phyloP scores from a whole-genome alignment of 768 basidiomycete species.

The Lactarius sp. region DNA sequence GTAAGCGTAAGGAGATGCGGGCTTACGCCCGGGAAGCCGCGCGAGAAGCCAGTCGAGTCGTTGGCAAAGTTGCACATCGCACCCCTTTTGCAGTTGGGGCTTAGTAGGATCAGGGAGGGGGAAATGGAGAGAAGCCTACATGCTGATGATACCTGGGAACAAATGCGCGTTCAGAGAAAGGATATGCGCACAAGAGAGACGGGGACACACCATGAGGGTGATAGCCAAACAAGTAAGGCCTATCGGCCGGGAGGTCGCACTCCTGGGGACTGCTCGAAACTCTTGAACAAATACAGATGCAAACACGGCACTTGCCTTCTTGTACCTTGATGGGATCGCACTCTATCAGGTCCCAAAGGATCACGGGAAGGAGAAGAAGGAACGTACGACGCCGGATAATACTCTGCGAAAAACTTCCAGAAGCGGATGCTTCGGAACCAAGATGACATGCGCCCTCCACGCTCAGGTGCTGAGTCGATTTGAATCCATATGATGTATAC shows the following conservation, averaged over 20 bases:
- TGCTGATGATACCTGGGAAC: conserved; percentile 85
- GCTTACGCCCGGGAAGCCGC: conserved; percentile 82
- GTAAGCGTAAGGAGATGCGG: conserved; percentile 90
- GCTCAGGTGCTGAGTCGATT: conserved; percentile 72
- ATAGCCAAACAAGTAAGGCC: conserved; percentile 96
- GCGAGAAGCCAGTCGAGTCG: conserved; percentile 93
- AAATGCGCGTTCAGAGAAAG: not conserved
- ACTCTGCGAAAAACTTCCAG: conserved; percentile 90
- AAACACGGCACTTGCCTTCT: conserved; percentile 36
- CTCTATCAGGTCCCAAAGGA: not conserved
- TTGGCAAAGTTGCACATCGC: conserved; percentile 95
- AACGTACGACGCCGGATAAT: conserved; percentile 85
- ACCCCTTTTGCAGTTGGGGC: conserved; percentile 50
- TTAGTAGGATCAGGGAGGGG: not conserved
- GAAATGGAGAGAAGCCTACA: conserved; percentile 48
- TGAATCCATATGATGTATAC: conserved; percentile 76
- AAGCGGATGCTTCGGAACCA: conserved; percentile 69
- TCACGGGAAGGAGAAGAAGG: not conserved
- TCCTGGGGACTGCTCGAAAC: conserved; percentile 45
- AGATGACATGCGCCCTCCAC: conserved; percentile 61
- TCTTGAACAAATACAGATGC: not conserved
- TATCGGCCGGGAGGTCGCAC: conserved; percentile 83
- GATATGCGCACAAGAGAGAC: not conserved
- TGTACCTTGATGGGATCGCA: conserved; percentile 28
- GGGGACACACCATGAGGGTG: conserved; percentile 85